These are phyloP conservation scores for Suillus clintonianus DNA, from an alignment of 768 basidiomycete genomes.

Conservation along the genomic window DNA sequence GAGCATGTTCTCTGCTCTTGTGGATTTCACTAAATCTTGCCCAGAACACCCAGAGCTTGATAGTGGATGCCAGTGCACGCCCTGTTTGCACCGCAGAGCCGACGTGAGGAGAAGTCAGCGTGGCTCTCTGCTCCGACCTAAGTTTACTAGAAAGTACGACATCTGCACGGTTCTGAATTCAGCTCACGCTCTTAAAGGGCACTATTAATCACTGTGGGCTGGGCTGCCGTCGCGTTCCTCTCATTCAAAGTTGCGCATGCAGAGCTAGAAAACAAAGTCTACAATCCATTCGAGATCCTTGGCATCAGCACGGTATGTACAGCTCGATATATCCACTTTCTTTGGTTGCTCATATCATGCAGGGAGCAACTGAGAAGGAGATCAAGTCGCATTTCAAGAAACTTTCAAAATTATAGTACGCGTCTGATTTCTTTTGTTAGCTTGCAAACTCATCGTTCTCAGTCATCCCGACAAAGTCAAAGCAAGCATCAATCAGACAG, in stretches of 20 bases:
- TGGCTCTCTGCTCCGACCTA: constrained; percentile 51
- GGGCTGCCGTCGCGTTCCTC: constrained; percentile 69
- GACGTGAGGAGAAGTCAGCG: constrained; percentile 42
- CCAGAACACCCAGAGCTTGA: constrained; percentile 35
- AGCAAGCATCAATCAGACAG: constrained; percentile 77
- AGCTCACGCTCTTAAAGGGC: constrained; percentile 43
- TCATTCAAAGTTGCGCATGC: constrained; percentile 61
- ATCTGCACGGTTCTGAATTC: constrained; percentile 5
- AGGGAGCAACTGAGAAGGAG: constrained; percentile 80
- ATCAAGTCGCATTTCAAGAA: constrained; percentile 97
- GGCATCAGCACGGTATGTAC: constrained; percentile 65
- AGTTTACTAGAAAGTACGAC: constrained; percentile 53
- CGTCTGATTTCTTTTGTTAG: background rate
- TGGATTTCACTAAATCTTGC: constrained; percentile 15
- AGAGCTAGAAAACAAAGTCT: constrained; percentile 67
- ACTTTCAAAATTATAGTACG: constrained; percentile 84
- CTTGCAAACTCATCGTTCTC: constrained; percentile 5
- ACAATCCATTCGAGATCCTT: constrained; percentile 94
- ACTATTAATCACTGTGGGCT: constrained; percentile 65
- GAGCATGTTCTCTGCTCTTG: constrained; percentile 20
- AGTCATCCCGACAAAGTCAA: constrained; percentile 98
- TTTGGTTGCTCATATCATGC: constrained; percentile 7
- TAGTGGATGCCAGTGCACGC: constrained; percentile 61
- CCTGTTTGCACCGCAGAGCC: constrained; percentile 58
- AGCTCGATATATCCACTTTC: background rate